phyloP scores from a whole-genome alignment of 495 filamentous ascomycete genomes.

The Aspergillus sclerotiicarbonarius region DNA sequence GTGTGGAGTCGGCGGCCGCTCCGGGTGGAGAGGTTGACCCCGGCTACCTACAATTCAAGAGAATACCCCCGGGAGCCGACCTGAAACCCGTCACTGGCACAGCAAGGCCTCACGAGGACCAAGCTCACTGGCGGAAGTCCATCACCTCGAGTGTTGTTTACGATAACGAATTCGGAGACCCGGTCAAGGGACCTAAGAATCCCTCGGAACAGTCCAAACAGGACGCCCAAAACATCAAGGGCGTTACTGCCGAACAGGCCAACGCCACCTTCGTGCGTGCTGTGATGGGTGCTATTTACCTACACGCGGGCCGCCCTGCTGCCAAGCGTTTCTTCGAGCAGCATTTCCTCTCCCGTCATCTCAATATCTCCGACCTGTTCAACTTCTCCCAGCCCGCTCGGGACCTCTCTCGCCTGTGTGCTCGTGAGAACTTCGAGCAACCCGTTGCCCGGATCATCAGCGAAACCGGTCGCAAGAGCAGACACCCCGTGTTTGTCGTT shows the following conservation, averaged over 20 bases:
- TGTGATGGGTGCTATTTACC: slow-evolving; percentile 76
- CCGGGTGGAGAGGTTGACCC: slow-evolving; percentile 92
- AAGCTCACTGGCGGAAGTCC: slow-evolving; percentile 64
- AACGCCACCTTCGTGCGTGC: slow-evolving; percentile 73
- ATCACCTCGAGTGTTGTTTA: slow-evolving; percentile 69
- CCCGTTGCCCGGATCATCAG: slow-evolving; percentile 83
- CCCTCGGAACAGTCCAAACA: slow-evolving; percentile 16
- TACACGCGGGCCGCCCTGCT: slow-evolving; percentile 67
- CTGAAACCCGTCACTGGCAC: slow-evolving; percentile 19
- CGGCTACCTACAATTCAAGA: slow-evolving; percentile 80
- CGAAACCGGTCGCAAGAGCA: slow-evolving; percentile 81
- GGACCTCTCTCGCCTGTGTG: slow-evolving; percentile 77
- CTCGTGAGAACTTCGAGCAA: slow-evolving; percentile 80
- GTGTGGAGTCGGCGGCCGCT: slow-evolving; percentile 76
- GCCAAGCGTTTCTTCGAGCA: slow-evolving; percentile 77
- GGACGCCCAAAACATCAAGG: slow-evolving; percentile 20
- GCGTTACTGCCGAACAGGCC: slow-evolving; percentile 46
- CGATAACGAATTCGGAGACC: slow-evolving; percentile 77
- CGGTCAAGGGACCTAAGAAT: slow-evolving; percentile 27
- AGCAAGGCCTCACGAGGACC: slow-evolving; percentile 41
- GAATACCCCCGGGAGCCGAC: slow-evolving; percentile 56
- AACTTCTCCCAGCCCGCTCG: slow-evolving; percentile 76
- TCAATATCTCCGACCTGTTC: slow-evolving; percentile 76
- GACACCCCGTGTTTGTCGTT: slow-evolving; percentile 89
- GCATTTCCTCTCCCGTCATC: slow-evolving; percentile 76